Conservation (phyloP, 371 early-diverging fungal species). For the Capillidium rhysosporum region DNA sequence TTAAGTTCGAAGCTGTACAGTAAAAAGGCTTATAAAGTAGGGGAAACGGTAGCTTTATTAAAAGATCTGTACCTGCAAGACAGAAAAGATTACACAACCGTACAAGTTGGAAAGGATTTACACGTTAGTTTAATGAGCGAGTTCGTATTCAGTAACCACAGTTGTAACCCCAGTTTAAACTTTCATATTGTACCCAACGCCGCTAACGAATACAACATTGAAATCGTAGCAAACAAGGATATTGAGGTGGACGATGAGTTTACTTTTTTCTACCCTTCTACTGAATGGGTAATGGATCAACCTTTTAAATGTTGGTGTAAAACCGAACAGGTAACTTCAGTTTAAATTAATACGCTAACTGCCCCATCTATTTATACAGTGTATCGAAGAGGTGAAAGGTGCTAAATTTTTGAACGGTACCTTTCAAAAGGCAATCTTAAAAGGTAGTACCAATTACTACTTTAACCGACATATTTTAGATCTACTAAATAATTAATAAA, state of each 20-base stretch:
- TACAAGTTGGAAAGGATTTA: not conserved
- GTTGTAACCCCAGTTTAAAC: constrained; percentile 30
- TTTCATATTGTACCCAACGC: constrained; percentile 28
- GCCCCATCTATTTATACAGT: not conserved
- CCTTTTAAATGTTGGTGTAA: constrained; percentile 67
- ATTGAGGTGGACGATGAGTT: constrained; percentile 39
- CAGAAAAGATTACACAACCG: not conserved
- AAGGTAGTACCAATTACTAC: no score
- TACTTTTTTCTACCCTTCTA: constrained; percentile 64
- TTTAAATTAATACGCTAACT: not conserved
- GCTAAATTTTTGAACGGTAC: not conserved
- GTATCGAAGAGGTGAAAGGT: not conserved
- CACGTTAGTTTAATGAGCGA: constrained; percentile 2
- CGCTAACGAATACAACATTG: constrained; percentile 11
- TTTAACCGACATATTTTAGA: no score
- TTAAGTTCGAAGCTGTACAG: not conserved
- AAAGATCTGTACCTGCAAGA: not conserved
- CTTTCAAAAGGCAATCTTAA: no score
- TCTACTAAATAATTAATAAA: no score
- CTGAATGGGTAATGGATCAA: constrained; percentile 75
- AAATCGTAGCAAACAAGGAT: constrained; percentile 22
- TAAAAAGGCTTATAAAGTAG: not conserved
- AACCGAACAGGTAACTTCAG: not conserved
- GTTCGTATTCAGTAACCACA: constrained; percentile 22
- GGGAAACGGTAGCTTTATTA: not conserved